Evolutionary conservation across 768 basidiomycete genomes (phyloP).

Genomic region (Mycena galericulata): DNA sequence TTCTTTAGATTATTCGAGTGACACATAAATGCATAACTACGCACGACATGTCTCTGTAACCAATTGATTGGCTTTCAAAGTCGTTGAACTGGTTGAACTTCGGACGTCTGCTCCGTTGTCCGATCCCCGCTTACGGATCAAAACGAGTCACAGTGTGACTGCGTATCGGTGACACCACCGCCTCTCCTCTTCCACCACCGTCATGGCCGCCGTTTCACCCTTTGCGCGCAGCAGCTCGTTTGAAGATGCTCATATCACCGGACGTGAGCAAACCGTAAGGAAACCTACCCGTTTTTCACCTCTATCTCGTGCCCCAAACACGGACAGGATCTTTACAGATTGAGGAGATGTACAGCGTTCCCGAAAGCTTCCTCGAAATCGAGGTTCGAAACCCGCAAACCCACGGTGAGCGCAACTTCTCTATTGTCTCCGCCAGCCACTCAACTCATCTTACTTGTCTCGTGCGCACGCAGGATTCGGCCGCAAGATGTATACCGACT

Average conservation of each 20-base stretch:
- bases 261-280: conserved; percentile 71
- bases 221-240: conserved; percentile 72
- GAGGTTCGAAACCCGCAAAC: conserved; percentile 98
- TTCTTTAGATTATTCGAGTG: too few relatives aligned
- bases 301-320: conserved; percentile 40
- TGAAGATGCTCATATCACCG: conserved; percentile 62
- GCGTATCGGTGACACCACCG: too few relatives aligned
- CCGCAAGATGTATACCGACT: conserved; percentile 99
- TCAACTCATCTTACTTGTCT: not conserved
- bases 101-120: too few relatives aligned
- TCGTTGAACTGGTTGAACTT: too few relatives aligned
- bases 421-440: not conserved
- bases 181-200: conserved; percentile 28
- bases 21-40: too few relatives aligned
- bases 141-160: too few relatives aligned
- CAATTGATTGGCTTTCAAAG: too few relatives aligned
- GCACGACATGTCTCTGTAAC: too few relatives aligned
- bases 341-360: conserved; percentile 98
- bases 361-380: conserved; percentile 97
- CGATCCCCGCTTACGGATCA: too few relatives aligned
- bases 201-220: conserved; percentile 64
- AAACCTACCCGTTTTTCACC: conserved; percentile 15
- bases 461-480: conserved; percentile 78
- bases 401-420: conserved; percentile 71
- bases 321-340: conserved; percentile 64